A percentile compares a stretch with the other conserved stretches of the same genome.
These are phyloP conservation scores for Triticum monococcum DNA, from an alignment of 176 grass and related monocot genomes.

Conservation along the genomic window DNA sequence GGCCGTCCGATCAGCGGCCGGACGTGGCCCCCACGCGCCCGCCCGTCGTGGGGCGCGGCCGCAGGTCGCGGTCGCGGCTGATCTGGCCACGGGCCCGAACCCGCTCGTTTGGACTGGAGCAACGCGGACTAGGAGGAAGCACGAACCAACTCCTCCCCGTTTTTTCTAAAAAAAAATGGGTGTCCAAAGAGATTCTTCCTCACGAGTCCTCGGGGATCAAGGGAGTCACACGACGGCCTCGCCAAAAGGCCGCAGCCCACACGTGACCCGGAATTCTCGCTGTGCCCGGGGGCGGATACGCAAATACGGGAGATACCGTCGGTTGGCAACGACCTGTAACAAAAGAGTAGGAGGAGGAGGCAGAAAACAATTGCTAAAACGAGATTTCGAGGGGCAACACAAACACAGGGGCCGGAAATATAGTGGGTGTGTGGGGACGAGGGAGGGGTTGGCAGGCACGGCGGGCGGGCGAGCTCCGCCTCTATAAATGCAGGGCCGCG, in stretches of 20 bases:
- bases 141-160: not conserved
- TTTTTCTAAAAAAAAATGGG: not conserved
- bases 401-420: slow-evolving; percentile 25
- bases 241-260: not conserved
- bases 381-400: not conserved
- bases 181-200: not conserved
- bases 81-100: slow-evolving; percentile 35
- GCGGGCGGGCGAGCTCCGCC: slow-evolving; percentile 2
- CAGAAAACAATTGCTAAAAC: not conserved
- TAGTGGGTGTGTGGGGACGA: not conserved
- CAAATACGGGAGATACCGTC: slow-evolving; percentile 22
- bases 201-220: not conserved
- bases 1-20: not conserved
- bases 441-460: slow-evolving; percentile 32
- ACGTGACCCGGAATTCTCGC: not conserved
- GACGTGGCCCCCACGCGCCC: not conserved
- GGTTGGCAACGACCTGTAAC: not conserved
- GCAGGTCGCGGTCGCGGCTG: slow-evolving; percentile 32
- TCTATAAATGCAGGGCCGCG: slow-evolving; percentile 49
- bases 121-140: not conserved
- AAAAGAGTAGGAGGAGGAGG: not conserved
- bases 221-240: too few species aligned
- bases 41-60: slow-evolving; percentile 5
- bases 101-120: not conserved
- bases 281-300: not conserved